Base-by-base conservation (phyloP, 768 basidiomycete species). In the Xerocomellus intermedius region DNA sequence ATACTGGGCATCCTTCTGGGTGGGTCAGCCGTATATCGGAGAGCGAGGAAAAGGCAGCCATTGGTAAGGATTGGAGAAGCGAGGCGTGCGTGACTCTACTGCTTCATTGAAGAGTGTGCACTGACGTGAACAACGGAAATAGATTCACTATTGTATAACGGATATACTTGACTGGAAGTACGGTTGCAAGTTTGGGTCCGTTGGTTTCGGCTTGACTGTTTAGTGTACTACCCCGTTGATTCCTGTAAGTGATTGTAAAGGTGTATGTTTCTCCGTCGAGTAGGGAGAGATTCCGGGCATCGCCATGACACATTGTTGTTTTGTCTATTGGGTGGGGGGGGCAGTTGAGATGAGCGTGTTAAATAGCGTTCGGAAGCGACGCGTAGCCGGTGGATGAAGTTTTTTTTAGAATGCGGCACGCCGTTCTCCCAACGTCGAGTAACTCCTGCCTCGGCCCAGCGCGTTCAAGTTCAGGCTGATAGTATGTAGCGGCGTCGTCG, bases 1-100 rank as follows among this genome's bases (percentile, higher is more conserved):
- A 81, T 21, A 74, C 77, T 38, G 87, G 89, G 0, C 81, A 87
- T 54, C 84, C 89, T 8, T 71, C 81, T 8, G 87, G 89, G 5
- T 91, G 87, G 85, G 82, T 87, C 19, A 85, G 85, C 62, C 82
- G 85, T 71, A 76, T 66, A 62, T 57, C 68, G 16, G 69, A 71
- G 30, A 61, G 75, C 32, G 74, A 76, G 46, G 79, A 80, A 36
- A 71, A 76, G 19, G 80, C 76, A 6, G 30, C 51, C 32, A 55
- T 67, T 8, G 80, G 80, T 9, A 65, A 75, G 47, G 76, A 72
- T n/a, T 87, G 85, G 85, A 72, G 76, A 45, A 82, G 79, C 42
- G 70, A 79, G 47, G 79, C 77, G 77, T 82, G 54, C 54, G 77
- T 73, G 14, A 22, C 19, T 42, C 32, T 17, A 16, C 5, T 21